Evolutionary conservation across 2,329 filamentous ascomycete species (phyloP), one percentile per base, ranked within the genome.

Genomic region (Xylaria sp.): DNA sequence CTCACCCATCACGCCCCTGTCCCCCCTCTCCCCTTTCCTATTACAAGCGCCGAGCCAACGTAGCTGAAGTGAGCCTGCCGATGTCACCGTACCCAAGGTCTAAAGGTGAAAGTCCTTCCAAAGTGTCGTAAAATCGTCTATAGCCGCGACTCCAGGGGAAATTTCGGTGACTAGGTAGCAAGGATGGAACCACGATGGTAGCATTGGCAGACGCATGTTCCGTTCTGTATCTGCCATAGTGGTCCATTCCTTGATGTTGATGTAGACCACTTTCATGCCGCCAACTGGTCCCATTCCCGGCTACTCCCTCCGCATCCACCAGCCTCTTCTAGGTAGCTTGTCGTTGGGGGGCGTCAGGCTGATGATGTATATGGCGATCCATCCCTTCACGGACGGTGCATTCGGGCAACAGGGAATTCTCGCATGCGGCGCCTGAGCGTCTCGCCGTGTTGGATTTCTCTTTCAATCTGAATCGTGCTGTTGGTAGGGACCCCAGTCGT

Each of bases 321-420:
- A 41, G n/a, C 50, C 18, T 18, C 39, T 22, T 45, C 38, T 50
- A 18, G 19, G 24, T 39, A 41, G 26, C 19, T 50, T 26, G 24
- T 40, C 38, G 44, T 47, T 47, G 26, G 21, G 21, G 34, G 42
- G 48, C 47, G 47, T 42, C 43, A 37, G 24, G 29, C 20, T 42
- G 42, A 26, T 44, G 20, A 26, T 44, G 20, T 16, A 16, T 22
- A n/a, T 40, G 21, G 17, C 42, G 11, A 39, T 21, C 8, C 8
- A 22, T 3, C n/a, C 47, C 22, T 43, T 57, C 65, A 66, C 53
- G 64, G 64, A 8, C 63, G 62, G 21, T 49, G 56, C 42, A 66
- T n/a, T n/a, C n/a, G 64, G 9, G 52, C 51, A 42, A 66, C 61
- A 44, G 63, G 63, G 64, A 59, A 65, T 37, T 64, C 58, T 48